Evolutionary conservation across 2,329 filamentous ascomycete genomes (phyloP).

Genomic region (Xylaria digitata): DNA sequence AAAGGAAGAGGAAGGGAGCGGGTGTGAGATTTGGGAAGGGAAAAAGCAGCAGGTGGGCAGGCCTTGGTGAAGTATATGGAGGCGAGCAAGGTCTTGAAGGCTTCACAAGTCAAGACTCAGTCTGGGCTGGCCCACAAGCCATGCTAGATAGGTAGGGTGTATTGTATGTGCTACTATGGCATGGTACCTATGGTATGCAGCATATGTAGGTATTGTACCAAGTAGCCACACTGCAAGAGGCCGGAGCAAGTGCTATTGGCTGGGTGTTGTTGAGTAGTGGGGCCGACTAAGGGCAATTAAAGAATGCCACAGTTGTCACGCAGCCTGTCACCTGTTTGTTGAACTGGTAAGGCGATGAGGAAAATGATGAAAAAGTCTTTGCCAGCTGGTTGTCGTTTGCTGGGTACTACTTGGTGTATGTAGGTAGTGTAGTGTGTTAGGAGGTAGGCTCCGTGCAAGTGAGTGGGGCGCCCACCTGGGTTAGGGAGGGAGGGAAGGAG

Average conservation of each 20-base stretch:
- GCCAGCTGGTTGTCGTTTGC: slow-evolving; percentile 15
- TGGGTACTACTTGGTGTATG: too few species aligned
- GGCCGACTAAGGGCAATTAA: slow-evolving; percentile 23
- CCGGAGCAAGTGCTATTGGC: slow-evolving; percentile 30
- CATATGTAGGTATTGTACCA: too few species aligned
- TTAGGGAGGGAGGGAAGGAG: slow-evolving; percentile 15
- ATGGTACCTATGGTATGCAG: too few species aligned
- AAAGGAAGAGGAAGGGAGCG: slow-evolving; percentile 44
- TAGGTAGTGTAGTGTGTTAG: neutral
- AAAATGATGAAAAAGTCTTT: neutral
- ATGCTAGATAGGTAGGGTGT: neutral
- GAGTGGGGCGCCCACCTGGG: neutral
- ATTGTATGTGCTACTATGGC: too few species aligned
- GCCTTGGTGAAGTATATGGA: slow-evolving; percentile 53
- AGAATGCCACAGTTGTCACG: slow-evolving; percentile 31
- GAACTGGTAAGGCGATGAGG: neutral
- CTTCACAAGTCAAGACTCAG: slow-evolving; percentile 40
- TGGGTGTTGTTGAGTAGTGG: slow-evolving; percentile 24
- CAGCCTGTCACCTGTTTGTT: slow-evolving; percentile 3
- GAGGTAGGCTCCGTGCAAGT: neutral
- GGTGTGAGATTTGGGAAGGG: slow-evolving; percentile 41
- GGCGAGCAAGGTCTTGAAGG: slow-evolving; percentile 39
- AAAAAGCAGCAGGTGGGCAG: slow-evolving; percentile 37
- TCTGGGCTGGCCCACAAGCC: slow-evolving; percentile 34
- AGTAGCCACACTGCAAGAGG: slow-evolving; percentile 21